These are phyloP conservation scores for Lecanicillium sp. DNA, from an alignment of 2,329 filamentous ascomycete genomes.

Conservation along the genomic window DNA sequence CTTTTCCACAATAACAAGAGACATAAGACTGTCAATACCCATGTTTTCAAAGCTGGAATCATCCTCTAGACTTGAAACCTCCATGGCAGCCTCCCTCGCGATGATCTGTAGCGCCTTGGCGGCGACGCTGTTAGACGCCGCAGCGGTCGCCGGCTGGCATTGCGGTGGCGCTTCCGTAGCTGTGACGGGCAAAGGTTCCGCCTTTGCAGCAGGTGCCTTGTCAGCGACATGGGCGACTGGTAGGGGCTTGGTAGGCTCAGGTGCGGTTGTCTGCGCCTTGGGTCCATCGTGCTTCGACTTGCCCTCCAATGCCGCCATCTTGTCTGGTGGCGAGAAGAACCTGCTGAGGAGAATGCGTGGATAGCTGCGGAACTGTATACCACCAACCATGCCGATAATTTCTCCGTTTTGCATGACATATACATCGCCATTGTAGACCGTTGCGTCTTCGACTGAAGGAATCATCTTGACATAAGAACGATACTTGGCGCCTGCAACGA, in stretches of 20 bases:
- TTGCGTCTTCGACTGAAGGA: slow-evolving; percentile 33
- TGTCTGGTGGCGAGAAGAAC: slow-evolving; percentile 43
- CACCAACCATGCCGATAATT: slow-evolving; percentile 41
- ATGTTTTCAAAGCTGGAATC: slow-evolving; percentile 48
- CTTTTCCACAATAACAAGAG: slow-evolving; percentile 46
- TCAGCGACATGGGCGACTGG: too few species aligned
- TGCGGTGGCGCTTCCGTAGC: slow-evolving; percentile 15
- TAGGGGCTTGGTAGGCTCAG: too few species aligned
- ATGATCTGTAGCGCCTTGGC: slow-evolving; percentile 43
- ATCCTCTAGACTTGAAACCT: slow-evolving; percentile 44
- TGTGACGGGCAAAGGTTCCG: too few species aligned
- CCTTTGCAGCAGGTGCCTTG: too few species aligned
- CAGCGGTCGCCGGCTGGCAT: neutral
- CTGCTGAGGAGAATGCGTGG: slow-evolving; percentile 59
- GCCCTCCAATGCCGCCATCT: too few species aligned
- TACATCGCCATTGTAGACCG: slow-evolving; percentile 40
- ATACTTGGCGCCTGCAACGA: slow-evolving; percentile 39
- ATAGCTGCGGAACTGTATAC: slow-evolving; percentile 59
- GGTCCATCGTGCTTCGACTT: too few species aligned
- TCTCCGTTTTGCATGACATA: slow-evolving; percentile 46
- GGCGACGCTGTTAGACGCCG: slow-evolving; percentile 1
- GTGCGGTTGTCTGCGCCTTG: too few species aligned
- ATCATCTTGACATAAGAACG: slow-evolving; percentile 53
- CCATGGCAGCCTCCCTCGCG: slow-evolving; percentile 46
- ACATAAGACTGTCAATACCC: slow-evolving; percentile 54